phyloP scores from a whole-genome alignment of 1,139 yeast species.

The Casaregolazyma suthepensis region DNA sequence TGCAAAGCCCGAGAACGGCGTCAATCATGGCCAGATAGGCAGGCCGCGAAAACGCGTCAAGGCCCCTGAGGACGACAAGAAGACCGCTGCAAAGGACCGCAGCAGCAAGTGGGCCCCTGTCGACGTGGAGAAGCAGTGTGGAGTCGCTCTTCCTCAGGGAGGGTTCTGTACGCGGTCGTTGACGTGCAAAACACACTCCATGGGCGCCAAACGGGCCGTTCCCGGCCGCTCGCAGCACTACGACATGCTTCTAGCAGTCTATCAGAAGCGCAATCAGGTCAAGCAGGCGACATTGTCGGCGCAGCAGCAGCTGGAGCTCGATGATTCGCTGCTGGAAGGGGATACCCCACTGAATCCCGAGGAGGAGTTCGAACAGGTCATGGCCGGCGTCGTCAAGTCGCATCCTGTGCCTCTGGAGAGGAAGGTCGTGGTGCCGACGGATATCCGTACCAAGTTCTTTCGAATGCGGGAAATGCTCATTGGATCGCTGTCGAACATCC shows the following conservation, averaged over 20 bases:
- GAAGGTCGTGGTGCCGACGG: slow-evolving; percentile 61
- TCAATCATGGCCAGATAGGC: slow-evolving; percentile 16
- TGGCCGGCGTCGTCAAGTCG: slow-evolving; percentile 77
- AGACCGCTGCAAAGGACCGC: slow-evolving; percentile 12
- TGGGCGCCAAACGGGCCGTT: slow-evolving; percentile 97
- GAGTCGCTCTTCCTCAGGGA: slow-evolving; percentile 88
- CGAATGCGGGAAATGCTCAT: slow-evolving; percentile 53
- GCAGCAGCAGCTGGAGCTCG: slow-evolving; percentile 29
- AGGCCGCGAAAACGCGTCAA: slow-evolving; percentile 11
- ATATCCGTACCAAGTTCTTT: slow-evolving; percentile 62
- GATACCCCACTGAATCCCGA: slow-evolving; percentile 48
- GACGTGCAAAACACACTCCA: slow-evolving; percentile 95
- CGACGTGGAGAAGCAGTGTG: slow-evolving; percentile 94
- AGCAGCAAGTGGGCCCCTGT: slow-evolving; percentile 50
- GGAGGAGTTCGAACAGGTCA: slow-evolving; percentile 85
- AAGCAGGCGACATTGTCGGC: slow-evolving; percentile 51
- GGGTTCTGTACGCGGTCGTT: slow-evolving; percentile 91
- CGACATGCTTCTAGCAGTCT: slow-evolving; percentile 79
- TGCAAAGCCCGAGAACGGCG: slow-evolving; percentile 27
- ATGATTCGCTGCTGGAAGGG: slow-evolving; percentile 22
- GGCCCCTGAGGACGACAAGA: slow-evolving; percentile 24
- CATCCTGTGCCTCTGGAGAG: slow-evolving; percentile 77
- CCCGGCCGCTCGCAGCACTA: slow-evolving; percentile 90
- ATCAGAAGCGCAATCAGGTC: slow-evolving; percentile 89
- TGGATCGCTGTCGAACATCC: slow-evolving; percentile 27